Conservation (phyloP, 2,329 filamentous ascomycete species). For the Rhynchosporium graminicola region DNA sequence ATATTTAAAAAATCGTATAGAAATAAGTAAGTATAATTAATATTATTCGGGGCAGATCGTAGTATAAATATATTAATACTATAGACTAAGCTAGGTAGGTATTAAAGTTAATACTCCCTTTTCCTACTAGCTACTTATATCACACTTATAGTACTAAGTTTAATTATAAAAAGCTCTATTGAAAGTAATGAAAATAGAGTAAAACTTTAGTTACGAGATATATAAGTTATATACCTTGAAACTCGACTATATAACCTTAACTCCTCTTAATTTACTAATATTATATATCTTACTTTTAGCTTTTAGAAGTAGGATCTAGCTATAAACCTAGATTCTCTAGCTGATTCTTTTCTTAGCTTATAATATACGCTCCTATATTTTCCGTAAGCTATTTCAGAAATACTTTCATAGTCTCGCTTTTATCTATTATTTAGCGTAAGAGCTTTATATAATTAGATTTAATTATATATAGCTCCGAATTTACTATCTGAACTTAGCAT, state of each 20-base stretch:
- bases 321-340: neutral
- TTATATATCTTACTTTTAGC: neutral
- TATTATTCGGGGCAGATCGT: neutral
- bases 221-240: neutral
- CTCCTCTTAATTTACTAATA: neutral
- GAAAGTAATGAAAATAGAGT: neutral
- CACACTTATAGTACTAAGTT: no score
- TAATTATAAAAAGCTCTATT: neutral
- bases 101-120: neutral
- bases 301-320: neutral
- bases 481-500: neutral
- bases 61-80: conserved; percentile 1
- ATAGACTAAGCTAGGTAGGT: conserved; percentile 2
- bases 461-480: conserved; percentile 4
- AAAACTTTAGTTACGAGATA: neutral
- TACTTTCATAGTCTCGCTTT: neutral
- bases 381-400: conserved; percentile 4
- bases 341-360: neutral
- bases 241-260: neutral
- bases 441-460: neutral
- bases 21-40: neutral
- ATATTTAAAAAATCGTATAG: neutral
- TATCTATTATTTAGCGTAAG: neutral
- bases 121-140: conserved; percentile 1
- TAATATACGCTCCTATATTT: neutral